Evolutionary conservation across 495 filamentous ascomycete genomes (phyloP), one percentile per base, ranked within the genome.

Genomic region (Achaetomiella virescens): DNA sequence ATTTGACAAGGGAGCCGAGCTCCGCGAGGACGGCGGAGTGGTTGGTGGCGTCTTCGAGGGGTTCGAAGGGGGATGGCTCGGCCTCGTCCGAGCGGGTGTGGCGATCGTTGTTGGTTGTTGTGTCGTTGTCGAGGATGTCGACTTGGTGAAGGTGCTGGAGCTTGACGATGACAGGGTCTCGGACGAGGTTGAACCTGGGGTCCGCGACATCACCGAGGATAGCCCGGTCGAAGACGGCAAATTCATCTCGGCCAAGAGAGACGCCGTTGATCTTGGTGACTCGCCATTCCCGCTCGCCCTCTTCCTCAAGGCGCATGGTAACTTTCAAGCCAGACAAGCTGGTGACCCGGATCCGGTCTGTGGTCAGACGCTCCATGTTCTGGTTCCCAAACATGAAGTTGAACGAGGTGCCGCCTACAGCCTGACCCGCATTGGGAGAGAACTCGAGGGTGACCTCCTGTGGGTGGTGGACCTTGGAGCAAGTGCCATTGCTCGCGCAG

Each of bases 181-280:
- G 80, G 22, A 91, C 72, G 29, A 88, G 81, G 20, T 85, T 88
- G 65, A 97, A 97, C 38, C 89, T 81, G 12, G 90, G 87, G 71
- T 97, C 93, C 37, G 80, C 79, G 54, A 90, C 80, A 48, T 86
- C 84, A 56, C 84, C 82, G 47, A 95, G 79, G 35, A 89, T 79
- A 33, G 90, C 83, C 22, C 86, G 79, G n/a, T 83, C 75, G 53
- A 98, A 75, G 64, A 90, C 88, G 52, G 97, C 82, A 64, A 85
- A 90, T 72, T 98, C 93, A 61, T 96, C 91, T 54, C 88, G 86
- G 9, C 93, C 93, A 1, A 98, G 73, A 0, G 86, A 78, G 25
- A 95, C 78, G 62, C 87, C 87, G 42, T 87, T 87, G 68, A 97
- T 80, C 40, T 85, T 85, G 52, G 83, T 87, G 21, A 95, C 80